These are phyloP conservation scores for Cyberlindnera xylosilytica DNA, from an alignment of 805 yeast species.

Conservation along the genomic window DNA sequence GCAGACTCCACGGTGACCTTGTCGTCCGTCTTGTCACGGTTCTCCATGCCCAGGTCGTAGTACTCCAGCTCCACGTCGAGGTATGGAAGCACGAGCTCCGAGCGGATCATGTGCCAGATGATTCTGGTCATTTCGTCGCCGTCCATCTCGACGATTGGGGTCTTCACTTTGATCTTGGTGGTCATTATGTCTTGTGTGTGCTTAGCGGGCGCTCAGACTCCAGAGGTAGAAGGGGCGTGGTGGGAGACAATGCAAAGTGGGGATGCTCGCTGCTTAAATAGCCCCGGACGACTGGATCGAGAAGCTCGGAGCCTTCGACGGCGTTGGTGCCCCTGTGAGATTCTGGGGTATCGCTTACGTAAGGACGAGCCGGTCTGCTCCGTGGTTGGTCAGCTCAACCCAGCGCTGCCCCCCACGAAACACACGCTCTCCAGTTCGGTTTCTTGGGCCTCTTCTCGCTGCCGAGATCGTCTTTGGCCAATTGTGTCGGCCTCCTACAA, in stretches of 20 bases:
- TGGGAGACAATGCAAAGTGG: not conserved
- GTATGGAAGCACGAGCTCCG: conserved; percentile 80
- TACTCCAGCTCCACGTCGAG: conserved; percentile 85
- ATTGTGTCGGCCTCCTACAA: not conserved
- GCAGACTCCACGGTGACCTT: conserved; percentile 89
- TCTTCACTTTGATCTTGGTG: conserved; percentile 71
- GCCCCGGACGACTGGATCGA: not conserved
- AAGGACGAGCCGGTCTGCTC: not conserved
- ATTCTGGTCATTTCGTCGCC: conserved; percentile 98
- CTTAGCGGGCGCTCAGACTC: not conserved
- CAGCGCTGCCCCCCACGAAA: no score
- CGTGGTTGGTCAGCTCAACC: not conserved
- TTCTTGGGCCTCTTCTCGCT: no score
- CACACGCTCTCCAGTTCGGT: no score
- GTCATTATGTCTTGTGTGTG: not conserved
- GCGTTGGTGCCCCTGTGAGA: not conserved
- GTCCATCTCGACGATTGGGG: conserved; percentile 94
- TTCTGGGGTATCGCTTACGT: not conserved
- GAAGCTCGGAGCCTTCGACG: not conserved
- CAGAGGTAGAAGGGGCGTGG: not conserved
- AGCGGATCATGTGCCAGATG: conserved; percentile 90
- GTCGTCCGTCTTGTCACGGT: conserved; percentile 86
- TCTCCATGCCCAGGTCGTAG: conserved; percentile 84
- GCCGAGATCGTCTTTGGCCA: conserved; percentile 1
- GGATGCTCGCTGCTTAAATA: not conserved